Conservation (phyloP, 108 stramenopile genomes). For the Skeletonema marinoi region DNA sequence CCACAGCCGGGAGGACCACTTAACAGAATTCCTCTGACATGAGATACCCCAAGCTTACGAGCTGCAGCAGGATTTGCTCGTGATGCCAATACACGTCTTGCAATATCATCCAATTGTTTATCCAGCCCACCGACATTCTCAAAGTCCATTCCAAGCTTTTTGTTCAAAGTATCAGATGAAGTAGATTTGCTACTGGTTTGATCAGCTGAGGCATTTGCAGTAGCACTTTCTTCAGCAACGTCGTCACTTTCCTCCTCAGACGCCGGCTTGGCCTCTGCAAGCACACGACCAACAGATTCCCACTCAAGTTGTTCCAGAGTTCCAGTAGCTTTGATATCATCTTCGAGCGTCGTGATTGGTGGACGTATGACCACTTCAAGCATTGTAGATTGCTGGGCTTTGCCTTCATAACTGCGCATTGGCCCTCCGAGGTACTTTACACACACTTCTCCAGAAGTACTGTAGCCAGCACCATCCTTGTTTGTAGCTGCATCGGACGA, state of each 20-base stretch:
- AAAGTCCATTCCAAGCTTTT: conserved; percentile 73
- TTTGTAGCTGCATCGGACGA: background rate
- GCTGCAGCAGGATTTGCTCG: conserved; percentile 91
- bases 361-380: conserved; percentile 78
- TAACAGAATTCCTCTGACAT: conserved; percentile 84
- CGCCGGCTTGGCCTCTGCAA: conserved; percentile 36
- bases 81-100: conserved; percentile 75
- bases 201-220: background rate
- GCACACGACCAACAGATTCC: conserved; percentile 20
- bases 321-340: conserved; percentile 45
- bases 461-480: conserved; percentile 35
- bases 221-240: conserved; percentile 1
- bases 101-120: conserved; percentile 79
- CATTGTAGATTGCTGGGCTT: conserved; percentile 59
- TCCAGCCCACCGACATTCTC: conserved; percentile 84
- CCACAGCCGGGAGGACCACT: conserved; percentile 61
- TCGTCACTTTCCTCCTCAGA: conserved; percentile 19
- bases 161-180: conserved; percentile 44
- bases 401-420: conserved; percentile 63
- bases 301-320: conserved; percentile 40
- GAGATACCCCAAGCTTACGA: conserved; percentile 78
- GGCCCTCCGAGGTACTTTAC: conserved; percentile 80
- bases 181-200: background rate
- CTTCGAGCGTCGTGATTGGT: conserved; percentile 54
- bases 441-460: conserved; percentile 58